Conservation (phyloP, 2,329 filamentous ascomycete species). For the Aspergillus spinulosporus region DNA sequence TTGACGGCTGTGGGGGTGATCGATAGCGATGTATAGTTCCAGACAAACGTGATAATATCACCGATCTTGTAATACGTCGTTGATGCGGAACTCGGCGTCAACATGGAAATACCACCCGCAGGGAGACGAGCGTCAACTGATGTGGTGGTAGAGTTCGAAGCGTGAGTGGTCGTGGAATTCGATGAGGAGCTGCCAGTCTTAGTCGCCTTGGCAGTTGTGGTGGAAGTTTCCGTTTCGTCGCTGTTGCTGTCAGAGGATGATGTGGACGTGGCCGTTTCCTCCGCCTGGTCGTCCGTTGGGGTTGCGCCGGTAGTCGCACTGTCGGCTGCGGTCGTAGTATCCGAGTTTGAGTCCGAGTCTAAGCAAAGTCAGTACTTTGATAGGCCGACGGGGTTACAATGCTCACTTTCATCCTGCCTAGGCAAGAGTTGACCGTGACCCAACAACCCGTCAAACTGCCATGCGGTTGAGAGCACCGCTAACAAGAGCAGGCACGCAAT, state of each 20-base stretch:
- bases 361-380: neutral
- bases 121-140: slow-evolving; percentile 56
- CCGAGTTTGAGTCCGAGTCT: slow-evolving; percentile 4
- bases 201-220: slow-evolving; percentile 17
- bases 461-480: slow-evolving; percentile 33
- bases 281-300: slow-evolving; percentile 14
- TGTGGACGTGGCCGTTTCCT: slow-evolving; percentile 21
- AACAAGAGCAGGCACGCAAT: slow-evolving; percentile 38
- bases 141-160: slow-evolving; percentile 23
- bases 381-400: neutral
- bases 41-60: slow-evolving; percentile 62
- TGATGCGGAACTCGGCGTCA: slow-evolving; percentile 55
- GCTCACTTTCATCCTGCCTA: slow-evolving; percentile 29
- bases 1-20: slow-evolving; percentile 61
- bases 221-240: neutral
- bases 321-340: slow-evolving; percentile 24
- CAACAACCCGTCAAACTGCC: slow-evolving; percentile 25
- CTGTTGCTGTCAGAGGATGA: slow-evolving; percentile 17
- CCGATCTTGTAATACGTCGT: slow-evolving; percentile 65
- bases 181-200: slow-evolving; percentile 13
- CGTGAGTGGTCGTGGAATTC: slow-evolving; percentile 18
- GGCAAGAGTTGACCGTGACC: slow-evolving; percentile 24
- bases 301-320: slow-evolving; percentile 21
- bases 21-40: slow-evolving; percentile 68
- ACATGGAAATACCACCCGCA: slow-evolving; percentile 62